Evolutionary conservation across 768 basidiomycete genomes (phyloP).

Genomic region (Phaeotremella skinneri): DNA sequence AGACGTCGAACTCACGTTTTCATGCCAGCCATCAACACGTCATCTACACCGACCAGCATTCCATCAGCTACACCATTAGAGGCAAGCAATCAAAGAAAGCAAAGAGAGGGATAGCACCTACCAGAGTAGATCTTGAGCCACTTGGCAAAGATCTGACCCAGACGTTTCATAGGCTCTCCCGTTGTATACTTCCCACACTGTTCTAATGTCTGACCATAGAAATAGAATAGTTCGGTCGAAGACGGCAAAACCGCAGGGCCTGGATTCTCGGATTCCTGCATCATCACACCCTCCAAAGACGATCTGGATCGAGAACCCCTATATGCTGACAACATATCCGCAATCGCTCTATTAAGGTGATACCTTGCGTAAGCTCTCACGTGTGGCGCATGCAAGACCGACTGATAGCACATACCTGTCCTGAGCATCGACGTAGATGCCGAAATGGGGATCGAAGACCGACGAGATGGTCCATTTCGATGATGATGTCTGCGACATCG

Average conservation of each 20-base stretch:
- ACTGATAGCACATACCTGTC: constrained; percentile 64
- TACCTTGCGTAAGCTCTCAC: not conserved
- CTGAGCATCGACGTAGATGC: constrained; percentile 91
- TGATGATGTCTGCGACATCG: constrained; percentile 4
- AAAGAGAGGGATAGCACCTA: constrained; percentile 48
- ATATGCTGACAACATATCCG: constrained; percentile 85
- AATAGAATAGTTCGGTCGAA: constrained; percentile 94
- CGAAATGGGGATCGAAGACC: constrained; percentile 90
- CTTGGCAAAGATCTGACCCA: constrained; percentile 80
- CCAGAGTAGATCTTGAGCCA: constrained; percentile 94
- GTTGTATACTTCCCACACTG: constrained; percentile 89
- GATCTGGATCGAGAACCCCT: constrained; percentile 63
- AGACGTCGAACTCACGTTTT: constrained; percentile 60
- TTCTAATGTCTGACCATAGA: constrained; percentile 91
- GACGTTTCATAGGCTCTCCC: constrained; percentile 75
- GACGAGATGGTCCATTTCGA: constrained; percentile 68
- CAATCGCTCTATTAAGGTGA: constrained; percentile 62
- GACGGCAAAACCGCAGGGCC: constrained; percentile 74
- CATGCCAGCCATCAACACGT: constrained; percentile 70
- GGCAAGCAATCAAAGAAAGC: not conserved
- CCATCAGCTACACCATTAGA: too few relatives aligned
- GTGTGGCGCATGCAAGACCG: not conserved
- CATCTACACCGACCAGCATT: constrained; percentile 60
- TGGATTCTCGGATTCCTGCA: constrained; percentile 56
- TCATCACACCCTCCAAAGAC: constrained; percentile 61